A percentile compares a stretch with the other conserved stretches of the same genome.
Evolutionary conservation across 345 rosid genomes (phyloP).

Genomic region (Isatis tinctoria): DNA sequence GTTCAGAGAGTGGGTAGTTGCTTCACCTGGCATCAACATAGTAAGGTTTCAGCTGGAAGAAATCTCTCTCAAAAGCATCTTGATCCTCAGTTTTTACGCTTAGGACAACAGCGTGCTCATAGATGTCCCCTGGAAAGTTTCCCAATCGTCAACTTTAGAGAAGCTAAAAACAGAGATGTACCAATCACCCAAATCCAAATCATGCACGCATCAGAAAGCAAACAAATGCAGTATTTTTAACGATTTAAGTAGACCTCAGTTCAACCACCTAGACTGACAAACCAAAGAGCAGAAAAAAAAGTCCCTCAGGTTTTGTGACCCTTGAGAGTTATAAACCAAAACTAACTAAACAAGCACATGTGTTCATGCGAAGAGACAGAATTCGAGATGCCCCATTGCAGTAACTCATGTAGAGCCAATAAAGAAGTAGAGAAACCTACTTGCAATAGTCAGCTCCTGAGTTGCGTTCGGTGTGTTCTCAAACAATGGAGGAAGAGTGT

Average conservation of each 20-base stretch:
- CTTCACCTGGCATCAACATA: constrained; percentile 84
- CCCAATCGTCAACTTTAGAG: background rate
- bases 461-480: constrained; percentile 63
- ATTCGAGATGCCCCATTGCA: background rate
- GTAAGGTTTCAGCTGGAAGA: constrained; percentile 91
- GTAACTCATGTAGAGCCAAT: background rate
- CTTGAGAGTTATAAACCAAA: background rate
- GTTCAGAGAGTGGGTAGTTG: background rate
- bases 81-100: constrained; percentile 90
- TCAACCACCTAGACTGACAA: background rate
- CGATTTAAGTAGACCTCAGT: background rate
- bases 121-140: constrained; percentile 64
- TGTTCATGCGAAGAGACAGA: background rate
- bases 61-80: constrained; percentile 95
- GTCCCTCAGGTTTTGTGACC: background rate
- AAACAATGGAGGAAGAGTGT: constrained; percentile 86
- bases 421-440: constrained; percentile 31
- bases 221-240: too few species aligned
- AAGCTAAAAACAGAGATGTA: background rate
- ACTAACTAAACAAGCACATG: background rate
- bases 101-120: constrained; percentile 87
- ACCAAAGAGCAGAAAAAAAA: background rate
- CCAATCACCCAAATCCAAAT: background rate
- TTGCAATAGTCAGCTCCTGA: constrained; percentile 70
- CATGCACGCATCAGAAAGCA: background rate